Percentiles rank a stretch among this genome's conserved stretches.
Conservation (phyloP, 768 basidiomycete species). For the Boletus sp. region DNA sequence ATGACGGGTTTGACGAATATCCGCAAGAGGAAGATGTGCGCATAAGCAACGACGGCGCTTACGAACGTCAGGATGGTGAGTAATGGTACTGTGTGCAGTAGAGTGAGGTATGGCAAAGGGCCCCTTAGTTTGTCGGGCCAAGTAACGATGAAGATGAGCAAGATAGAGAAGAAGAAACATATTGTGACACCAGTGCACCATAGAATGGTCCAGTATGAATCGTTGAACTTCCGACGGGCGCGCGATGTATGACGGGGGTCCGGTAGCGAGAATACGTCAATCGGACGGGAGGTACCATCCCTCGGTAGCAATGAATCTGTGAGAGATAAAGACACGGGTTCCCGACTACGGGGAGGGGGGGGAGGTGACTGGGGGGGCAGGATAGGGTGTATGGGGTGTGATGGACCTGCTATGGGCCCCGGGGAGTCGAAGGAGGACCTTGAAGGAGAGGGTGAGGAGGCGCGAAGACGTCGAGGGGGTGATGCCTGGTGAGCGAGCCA, state of each 20-base stretch:
- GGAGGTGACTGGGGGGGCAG: constrained; percentile 38
- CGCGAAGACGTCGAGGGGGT: constrained; percentile 46
- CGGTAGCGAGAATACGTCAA: constrained; percentile 73
- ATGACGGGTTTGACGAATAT: constrained; percentile 85
- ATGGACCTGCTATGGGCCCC: constrained; percentile 36
- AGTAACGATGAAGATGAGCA: constrained; percentile 59
- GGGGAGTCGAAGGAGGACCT: constrained; percentile 30
- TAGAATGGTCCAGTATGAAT: constrained; percentile 65
- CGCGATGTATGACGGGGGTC: constrained; percentile 68
- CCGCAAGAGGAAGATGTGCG: constrained; percentile 70
- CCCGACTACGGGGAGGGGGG: constrained; percentile 39
- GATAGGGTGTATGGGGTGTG: constrained; percentile 24
- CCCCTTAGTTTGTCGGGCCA: constrained; percentile 35
- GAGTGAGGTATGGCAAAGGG: constrained; percentile 57
- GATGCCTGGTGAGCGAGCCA: constrained; percentile 79
- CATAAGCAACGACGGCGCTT: constrained; percentile 69
- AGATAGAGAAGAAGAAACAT: constrained; percentile 60
- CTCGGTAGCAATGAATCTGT: constrained; percentile 77
- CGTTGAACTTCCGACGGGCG: constrained; percentile 68
- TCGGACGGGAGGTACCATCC: constrained; percentile 59
- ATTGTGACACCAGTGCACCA: constrained; percentile 59
- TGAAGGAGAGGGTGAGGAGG: constrained; percentile 39
- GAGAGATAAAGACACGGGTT: constrained; percentile 60
- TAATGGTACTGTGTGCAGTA: constrained; percentile 75
- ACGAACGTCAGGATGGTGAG: constrained; percentile 67